Evolutionary conservation across 164 flowering plant genomes (phyloP).

Genomic region (Vitis rupestris): DNA sequence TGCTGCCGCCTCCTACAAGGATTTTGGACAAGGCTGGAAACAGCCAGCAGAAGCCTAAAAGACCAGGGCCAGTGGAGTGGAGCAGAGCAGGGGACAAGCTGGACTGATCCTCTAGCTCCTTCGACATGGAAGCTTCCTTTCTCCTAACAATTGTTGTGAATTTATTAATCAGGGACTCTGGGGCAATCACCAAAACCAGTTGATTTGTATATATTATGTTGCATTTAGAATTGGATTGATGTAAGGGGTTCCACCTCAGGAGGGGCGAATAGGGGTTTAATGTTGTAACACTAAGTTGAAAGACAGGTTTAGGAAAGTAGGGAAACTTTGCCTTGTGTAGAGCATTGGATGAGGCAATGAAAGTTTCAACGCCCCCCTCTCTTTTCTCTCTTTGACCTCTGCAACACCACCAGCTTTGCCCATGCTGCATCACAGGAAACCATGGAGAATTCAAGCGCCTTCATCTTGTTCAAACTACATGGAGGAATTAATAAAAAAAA

Average conservation of each 20-base stretch:
- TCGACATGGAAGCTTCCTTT: neutral
- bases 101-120: slow-evolving; percentile 6
- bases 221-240: slow-evolving; percentile 7
- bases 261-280: neutral
- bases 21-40: slow-evolving; percentile 32
- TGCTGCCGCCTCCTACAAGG: slow-evolving; percentile 39
- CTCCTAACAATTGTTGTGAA: slow-evolving; percentile 1
- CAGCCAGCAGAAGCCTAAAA: slow-evolving; percentile 47
- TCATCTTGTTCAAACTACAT: too few species aligned
- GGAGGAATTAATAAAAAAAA: too few species aligned
- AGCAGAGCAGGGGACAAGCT: slow-evolving; percentile 33
- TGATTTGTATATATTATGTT: slow-evolving; percentile 21
- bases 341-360: too few species aligned
- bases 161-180: neutral
- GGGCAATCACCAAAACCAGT: neutral
- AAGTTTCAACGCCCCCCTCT: too few species aligned
- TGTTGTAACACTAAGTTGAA: slow-evolving; percentile 8
- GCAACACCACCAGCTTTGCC: too few species aligned
- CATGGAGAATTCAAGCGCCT: too few species aligned
- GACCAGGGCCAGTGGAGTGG: slow-evolving; percentile 40
- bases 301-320: too few species aligned
- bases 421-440: too few species aligned
- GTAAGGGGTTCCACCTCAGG: neutral
- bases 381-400: too few species aligned
- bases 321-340: too few species aligned